A percentile compares a stretch with the other conserved stretches of the same genome.
Evolutionary conservation across 163 green algal species (phyloP).

Genomic region (Prototheca wickerhamii): DNA sequence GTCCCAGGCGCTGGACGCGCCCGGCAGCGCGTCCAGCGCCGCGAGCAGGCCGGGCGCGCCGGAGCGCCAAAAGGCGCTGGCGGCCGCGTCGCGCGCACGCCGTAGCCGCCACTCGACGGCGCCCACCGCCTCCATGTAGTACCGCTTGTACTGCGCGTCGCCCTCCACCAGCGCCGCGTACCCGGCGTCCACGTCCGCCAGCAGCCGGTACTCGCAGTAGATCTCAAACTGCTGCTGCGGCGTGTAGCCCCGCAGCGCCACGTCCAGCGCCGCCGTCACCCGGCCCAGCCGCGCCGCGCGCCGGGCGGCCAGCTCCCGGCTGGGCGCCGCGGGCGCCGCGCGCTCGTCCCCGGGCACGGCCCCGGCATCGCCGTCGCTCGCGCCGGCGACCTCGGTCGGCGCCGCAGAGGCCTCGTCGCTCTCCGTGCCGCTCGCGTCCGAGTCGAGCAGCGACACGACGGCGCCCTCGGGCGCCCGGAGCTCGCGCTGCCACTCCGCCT

Average conservation of each 20-base stretch:
- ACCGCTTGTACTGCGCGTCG: not conserved
- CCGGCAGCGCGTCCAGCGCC: constrained; percentile 18
- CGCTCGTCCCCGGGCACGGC: too few species aligned
- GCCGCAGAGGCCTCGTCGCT: too few species aligned
- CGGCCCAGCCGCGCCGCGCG: too few species aligned
- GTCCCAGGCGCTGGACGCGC: not conserved
- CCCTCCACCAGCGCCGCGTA: not conserved
- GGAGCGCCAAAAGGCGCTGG: constrained; percentile 17
- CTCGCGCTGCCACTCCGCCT: too few species aligned
- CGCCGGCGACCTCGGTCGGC: too few species aligned
- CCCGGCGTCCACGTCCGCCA: not conserved
- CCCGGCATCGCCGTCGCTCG: too few species aligned
- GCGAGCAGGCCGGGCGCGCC: constrained; percentile 11
- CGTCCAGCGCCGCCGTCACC: not conserved
- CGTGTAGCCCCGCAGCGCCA: not conserved
- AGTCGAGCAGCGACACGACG: too few species aligned
- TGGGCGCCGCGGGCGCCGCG: too few species aligned
- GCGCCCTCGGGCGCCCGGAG: too few species aligned
- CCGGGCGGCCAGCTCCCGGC: too few species aligned
- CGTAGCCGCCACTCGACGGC: not conserved
- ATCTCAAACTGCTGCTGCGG: not conserved
- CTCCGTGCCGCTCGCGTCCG: too few species aligned
- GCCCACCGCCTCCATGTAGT: not conserved
- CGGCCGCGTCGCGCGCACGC: constrained; percentile 5
- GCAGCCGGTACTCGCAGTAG: not conserved